These are phyloP conservation scores for Lichtheimia hyalospora DNA, from an alignment of 371 early-diverging fungal genomes.

Conservation along the genomic window DNA sequence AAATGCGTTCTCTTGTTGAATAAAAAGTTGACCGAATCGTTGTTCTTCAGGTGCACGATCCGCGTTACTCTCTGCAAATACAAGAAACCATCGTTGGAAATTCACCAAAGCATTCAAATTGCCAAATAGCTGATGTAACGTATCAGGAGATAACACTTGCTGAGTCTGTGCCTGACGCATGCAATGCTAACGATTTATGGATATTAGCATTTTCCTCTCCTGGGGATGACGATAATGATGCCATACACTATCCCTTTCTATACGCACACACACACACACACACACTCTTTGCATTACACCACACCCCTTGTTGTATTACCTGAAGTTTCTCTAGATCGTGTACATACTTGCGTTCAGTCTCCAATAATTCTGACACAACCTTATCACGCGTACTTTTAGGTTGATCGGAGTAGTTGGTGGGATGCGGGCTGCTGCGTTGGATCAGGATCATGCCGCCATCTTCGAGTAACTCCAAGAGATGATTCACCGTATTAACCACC, in stretches of 20 bases:
- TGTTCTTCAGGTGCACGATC: constrained; percentile 74
- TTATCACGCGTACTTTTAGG: constrained; percentile 82
- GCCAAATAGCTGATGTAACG: constrained; percentile 80
- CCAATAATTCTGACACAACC: constrained; percentile 59
- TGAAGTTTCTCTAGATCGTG: constrained; percentile 75
- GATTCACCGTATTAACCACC: constrained; percentile 42
- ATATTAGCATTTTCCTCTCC: too few relatives aligned
- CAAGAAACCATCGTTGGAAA: constrained; percentile 91
- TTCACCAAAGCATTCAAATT: constrained; percentile 94
- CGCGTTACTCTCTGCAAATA: constrained; percentile 85
- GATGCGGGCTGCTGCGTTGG: constrained; percentile 9
- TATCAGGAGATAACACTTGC: constrained; percentile 72
- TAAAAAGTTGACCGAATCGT: constrained; percentile 82
- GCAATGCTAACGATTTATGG: constrained; percentile 37
- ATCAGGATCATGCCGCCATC: constrained; percentile 31
- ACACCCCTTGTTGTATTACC: constrained; percentile 15
- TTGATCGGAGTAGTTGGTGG: constrained; percentile 28
- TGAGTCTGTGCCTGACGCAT: constrained; percentile 56
- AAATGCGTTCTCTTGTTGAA: constrained; percentile 81
- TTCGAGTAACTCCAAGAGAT: constrained; percentile 33
- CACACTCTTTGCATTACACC: neutral
- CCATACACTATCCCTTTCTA: neutral
- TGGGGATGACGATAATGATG: neutral
- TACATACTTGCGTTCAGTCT: constrained; percentile 31
- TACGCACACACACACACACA: neutral